These are phyloP conservation scores for Moricandia arvensis DNA, from an alignment of 345 rosid species.

Conservation along the genomic window DNA sequence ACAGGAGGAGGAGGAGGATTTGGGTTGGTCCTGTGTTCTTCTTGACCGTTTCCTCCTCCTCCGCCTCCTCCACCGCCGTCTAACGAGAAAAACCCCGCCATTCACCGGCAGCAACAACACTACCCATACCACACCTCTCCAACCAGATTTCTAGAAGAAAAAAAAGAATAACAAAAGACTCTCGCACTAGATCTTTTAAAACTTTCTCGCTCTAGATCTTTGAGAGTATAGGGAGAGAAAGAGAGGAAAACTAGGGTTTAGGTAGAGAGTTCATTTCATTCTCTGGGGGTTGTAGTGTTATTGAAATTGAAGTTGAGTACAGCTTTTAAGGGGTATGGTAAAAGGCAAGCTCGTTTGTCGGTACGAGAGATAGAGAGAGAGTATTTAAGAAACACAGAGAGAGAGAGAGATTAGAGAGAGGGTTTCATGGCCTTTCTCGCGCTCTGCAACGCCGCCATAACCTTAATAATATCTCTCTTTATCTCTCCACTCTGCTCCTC, in stretches of 20 bases:
- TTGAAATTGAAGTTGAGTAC: constrained; percentile 14
- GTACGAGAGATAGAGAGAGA: constrained; percentile 24
- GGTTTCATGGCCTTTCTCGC: constrained; percentile 38
- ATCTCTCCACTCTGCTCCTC: constrained; percentile 39
- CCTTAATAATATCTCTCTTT: constrained; percentile 38
- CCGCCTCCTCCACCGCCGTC: constrained; percentile 43
- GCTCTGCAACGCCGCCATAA: constrained; percentile 82
- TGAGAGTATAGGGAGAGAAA: neutral
- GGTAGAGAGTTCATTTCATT: constrained; percentile 15
- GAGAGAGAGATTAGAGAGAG: constrained; percentile 30
- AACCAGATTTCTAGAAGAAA: neutral
- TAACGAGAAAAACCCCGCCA: constrained; percentile 62
- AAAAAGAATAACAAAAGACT: neutral
- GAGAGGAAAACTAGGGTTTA: constrained; percentile 23
- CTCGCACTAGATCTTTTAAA: neutral
- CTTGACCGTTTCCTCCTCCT: constrained; percentile 40
- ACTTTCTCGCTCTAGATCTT: constrained; percentile 15
- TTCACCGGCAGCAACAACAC: constrained; percentile 10
- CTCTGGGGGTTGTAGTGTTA: constrained; percentile 26
- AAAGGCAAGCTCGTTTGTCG: constrained; percentile 35
- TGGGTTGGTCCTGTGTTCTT: constrained; percentile 34
- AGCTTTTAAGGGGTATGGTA: constrained; percentile 23
- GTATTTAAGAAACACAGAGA: constrained; percentile 18
- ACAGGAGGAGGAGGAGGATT: constrained; percentile 42
- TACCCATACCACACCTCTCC: constrained; percentile 27